These are phyloP conservation scores for Silene uniflora DNA, from an alignment of 148 eudicot genomes.

Conservation along the genomic window DNA sequence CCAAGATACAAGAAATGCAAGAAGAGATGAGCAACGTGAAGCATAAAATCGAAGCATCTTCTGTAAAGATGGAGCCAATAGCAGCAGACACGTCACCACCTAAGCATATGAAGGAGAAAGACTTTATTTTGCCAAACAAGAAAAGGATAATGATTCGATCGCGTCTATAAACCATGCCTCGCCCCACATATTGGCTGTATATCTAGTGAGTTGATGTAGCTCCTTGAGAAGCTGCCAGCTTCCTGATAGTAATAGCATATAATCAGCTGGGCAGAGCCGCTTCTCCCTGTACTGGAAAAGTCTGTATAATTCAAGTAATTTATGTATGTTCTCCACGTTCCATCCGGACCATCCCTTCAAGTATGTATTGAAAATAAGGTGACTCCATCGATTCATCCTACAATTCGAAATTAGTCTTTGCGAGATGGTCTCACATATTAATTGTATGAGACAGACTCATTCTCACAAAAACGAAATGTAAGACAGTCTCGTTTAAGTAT, in stretches of 20 bases:
- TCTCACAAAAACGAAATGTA: too few relatives aligned
- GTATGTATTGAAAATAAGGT: too few relatives aligned
- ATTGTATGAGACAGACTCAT: too few relatives aligned
- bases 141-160: constrained; percentile 29
- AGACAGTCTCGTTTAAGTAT: too few relatives aligned
- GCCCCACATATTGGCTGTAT: background rate
- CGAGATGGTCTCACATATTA: too few relatives aligned
- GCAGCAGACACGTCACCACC: constrained; percentile 16
- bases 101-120: constrained; percentile 14
- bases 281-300: background rate
- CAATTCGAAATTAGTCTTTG: too few relatives aligned
- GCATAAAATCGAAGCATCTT: background rate
- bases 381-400: too few relatives aligned
- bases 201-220: background rate
- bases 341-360: background rate
- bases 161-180: constrained; percentile 23
- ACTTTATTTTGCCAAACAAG: constrained; percentile 7
- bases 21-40: constrained; percentile 18
- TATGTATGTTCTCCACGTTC: background rate
- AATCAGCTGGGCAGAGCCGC: too few relatives aligned
- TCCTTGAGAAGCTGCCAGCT: background rate
- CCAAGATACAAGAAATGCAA: constrained; percentile 17
- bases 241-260: too few relatives aligned
- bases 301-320: background rate
- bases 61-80: constrained; percentile 13